Evolutionary conservation across 1,284 basidiomycete species (phyloP).

Genomic region (Tylopilus sp.): DNA sequence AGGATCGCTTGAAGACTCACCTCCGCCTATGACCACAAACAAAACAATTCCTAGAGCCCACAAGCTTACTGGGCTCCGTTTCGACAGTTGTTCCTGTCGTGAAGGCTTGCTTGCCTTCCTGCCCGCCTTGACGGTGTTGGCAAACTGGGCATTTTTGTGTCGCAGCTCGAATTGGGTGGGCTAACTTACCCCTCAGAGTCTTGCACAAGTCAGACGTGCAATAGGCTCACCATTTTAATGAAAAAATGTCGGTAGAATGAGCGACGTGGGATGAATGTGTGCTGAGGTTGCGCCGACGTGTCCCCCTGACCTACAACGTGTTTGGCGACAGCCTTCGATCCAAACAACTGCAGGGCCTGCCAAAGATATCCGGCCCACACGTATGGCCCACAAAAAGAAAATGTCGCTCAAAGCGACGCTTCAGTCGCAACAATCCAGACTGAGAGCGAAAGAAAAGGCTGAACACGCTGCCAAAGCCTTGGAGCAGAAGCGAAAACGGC

Average conservation of each 20-base stretch:
- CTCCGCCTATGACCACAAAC: slow-evolving; percentile 75
- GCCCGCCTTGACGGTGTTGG: slow-evolving; percentile 61
- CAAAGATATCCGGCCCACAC: not conserved
- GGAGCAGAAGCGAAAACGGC: slow-evolving; percentile 45
- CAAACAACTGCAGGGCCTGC: slow-evolving; percentile 32
- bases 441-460: slow-evolving; percentile 55
- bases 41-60: slow-evolving; percentile 67
- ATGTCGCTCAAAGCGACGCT: slow-evolving; percentile 57
- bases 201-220: not conserved
- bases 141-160: slow-evolving; percentile 74
- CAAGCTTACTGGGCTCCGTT: slow-evolving; percentile 65
- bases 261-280: slow-evolving; percentile 5
- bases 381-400: slow-evolving; percentile 50
- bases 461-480: slow-evolving; percentile 49
- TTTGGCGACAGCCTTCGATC: slow-evolving; percentile 36
- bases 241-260: slow-evolving; percentile 10
- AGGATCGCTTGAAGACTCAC: slow-evolving; percentile 39
- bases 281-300: slow-evolving; percentile 19
- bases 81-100: slow-evolving; percentile 62
- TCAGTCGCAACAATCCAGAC: slow-evolving; percentile 60
- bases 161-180: slow-evolving; percentile 76
- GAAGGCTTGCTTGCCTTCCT: slow-evolving; percentile 72
- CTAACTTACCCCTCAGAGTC: slow-evolving; percentile 28
- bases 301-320: slow-evolving; percentile 19
- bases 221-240: slow-evolving; percentile 19